A percentile compares a stretch with the other conserved stretches of the same genome.
Evolutionary conservation across 2,329 filamentous ascomycete genomes (phyloP).

Genomic region (Xylariaceae sp.): DNA sequence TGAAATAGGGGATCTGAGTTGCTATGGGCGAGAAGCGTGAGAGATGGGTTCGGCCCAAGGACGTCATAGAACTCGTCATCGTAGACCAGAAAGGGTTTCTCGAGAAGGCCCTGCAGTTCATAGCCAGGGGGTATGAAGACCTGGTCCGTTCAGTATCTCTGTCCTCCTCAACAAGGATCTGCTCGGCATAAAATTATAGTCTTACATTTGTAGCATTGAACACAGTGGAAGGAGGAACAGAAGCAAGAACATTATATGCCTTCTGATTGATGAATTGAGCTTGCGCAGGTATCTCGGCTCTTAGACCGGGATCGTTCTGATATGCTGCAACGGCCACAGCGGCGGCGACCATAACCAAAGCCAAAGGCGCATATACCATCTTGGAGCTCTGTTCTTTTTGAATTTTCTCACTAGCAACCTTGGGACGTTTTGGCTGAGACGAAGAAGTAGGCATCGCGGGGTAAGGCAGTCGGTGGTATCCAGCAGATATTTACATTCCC

Average conservation of each 20-base stretch:
- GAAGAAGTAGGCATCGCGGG: not conserved
- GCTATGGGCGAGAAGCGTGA: conserved; percentile 46
- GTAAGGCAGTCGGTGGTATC: not conserved
- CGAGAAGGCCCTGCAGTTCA: conserved; percentile 34
- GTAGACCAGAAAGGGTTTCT: conserved; percentile 44
- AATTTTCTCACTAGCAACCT: not conserved
- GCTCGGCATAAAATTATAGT: not conserved
- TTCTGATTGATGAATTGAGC: conserved; percentile 43
- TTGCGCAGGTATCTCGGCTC: conserved; percentile 28
- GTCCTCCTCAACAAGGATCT: not conserved
- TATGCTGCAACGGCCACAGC: conserved; percentile 17
- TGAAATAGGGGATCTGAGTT: conserved; percentile 48
- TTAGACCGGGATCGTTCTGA: conserved; percentile 7
- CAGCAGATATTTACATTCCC: conserved; percentile 9
- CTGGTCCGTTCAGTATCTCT: conserved; percentile 22
- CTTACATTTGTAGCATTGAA: conserved; percentile 37
- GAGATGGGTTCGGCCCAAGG: conserved; percentile 44
- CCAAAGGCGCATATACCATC: conserved; percentile 18
- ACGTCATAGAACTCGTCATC: conserved; percentile 48
- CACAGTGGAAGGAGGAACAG: conserved; percentile 35
- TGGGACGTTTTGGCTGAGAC: not conserved
- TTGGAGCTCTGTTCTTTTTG: conserved; percentile 6
- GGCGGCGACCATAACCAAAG: conserved; percentile 16
- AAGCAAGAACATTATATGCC: conserved; percentile 39
- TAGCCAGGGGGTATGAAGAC: conserved; percentile 43